Evolutionary conservation across 108 stramenopile genomes (phyloP), one percentile per base, ranked within the genome.

Genomic region (Discostella pseudostelligera): DNA sequence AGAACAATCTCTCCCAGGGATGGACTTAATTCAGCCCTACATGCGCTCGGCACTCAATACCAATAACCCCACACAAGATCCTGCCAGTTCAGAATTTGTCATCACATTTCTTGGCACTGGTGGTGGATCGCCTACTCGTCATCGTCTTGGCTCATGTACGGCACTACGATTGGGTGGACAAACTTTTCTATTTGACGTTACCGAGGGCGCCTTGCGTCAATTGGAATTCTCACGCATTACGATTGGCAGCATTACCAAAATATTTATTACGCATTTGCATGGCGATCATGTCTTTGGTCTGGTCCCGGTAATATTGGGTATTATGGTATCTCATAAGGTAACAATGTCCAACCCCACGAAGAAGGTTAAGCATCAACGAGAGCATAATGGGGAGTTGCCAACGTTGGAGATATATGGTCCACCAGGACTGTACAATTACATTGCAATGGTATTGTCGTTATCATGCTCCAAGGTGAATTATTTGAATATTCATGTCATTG

Each of bases 221-320:
- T 50, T 96, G 20, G 50, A 57, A 36, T 66, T 66, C 47, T 69
- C 69, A 7, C 56, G 53, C 32, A 57, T 70, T n/a, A 39, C 63
- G 22, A 59, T 81, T 39, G 48, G 73, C 1, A 56, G 36, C 50
- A 63, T 87, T 8, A 60, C 56, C 55, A 66, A 69, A 26, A 88
- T 97, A 42, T 95, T 95, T 81, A 83, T 97, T 21, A 93, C 92
- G 13, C 96, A 97, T 69, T 47, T 93, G 56, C 97, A 98, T 67
- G 96, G 88, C 0, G 97, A 98, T 86, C 96, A 98, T 71, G 56
- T 93, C 17, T 92, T 87, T 70, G 96, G 96, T 14, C 63, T 98
- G 29, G 88, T 91, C 17, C 88, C 90, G 0, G 35, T 97, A 8
- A 56, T 97, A 29, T 58, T 91, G n/a, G 59, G 56, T 6, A 61